Evolutionary conservation across 148 eudicot species (phyloP).

Genomic region (Vaccinium macrocarpon): DNA sequence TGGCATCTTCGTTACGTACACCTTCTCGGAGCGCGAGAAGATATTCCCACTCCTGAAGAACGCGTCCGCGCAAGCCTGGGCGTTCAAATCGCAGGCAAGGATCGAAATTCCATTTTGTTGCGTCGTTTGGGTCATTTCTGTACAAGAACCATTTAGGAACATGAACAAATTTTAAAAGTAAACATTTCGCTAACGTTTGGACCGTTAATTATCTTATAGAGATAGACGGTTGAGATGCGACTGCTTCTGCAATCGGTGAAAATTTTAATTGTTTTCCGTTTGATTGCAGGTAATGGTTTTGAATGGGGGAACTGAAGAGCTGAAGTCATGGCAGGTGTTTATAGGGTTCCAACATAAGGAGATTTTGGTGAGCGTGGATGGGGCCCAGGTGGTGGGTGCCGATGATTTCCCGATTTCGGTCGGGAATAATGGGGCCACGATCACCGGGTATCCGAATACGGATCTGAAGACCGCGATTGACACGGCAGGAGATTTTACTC

Average conservation of each 20-base stretch:
- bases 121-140: not conserved
- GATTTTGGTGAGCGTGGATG: constrained; percentile 38
- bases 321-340: constrained; percentile 48
- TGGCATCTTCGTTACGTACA: constrained; percentile 44
- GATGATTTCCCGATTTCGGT: constrained; percentile 38
- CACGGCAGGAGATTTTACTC: constrained; percentile 39
- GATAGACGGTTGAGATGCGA: not conserved
- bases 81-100: constrained; percentile 34
- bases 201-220: no score
- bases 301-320: constrained; percentile 43
- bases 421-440: constrained; percentile 40
- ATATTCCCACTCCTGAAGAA: constrained; percentile 43
- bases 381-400: constrained; percentile 37
- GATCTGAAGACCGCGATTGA: constrained; percentile 54
- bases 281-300: constrained; percentile 22
- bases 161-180: not conserved
- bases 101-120: not conserved
- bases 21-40: constrained; percentile 41
- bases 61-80: constrained; percentile 54
- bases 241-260: not conserved
- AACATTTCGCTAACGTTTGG: not conserved
- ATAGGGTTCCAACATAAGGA: constrained; percentile 50
- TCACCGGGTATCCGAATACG: constrained; percentile 41
- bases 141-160: not conserved
- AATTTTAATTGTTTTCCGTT: not conserved